Base-by-base conservation (phyloP, 2,329 filamentous ascomycete genomes). In the Aspergillus sp. region DNA sequence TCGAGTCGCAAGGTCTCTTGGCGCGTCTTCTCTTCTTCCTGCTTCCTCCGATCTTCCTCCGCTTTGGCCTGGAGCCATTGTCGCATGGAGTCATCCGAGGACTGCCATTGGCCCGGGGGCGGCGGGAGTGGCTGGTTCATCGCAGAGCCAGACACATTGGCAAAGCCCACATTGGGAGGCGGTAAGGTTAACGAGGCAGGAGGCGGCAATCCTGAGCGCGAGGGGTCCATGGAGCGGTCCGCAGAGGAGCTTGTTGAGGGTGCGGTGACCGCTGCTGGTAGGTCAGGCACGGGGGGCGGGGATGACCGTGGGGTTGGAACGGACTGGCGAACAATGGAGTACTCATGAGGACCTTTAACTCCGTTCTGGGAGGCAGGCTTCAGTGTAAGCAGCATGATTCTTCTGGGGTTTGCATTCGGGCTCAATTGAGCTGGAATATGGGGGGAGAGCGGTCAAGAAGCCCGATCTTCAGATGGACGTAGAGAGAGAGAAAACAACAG, bases 1-100 rank as follows among this genome's bases (percentile, higher is more conserved):
- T 92, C 90, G 32, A 92, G 76, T 25, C 87, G 87, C 47, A 91
- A 76, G 32, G 80, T 79, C 74, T 91, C 90, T 68, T 85, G 83
- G 32, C 78, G 76, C 7, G 82, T 84, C 69, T 84, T 89, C 75
- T 92, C 89, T 75, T 92, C 89, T 75, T 92, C 89, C 76, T 91
- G 89, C 71, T 60, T 66, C 57, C 72, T 71, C 41, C 74, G 72
- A 70, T 92, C 90, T 71, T 92, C 90, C 74, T 92, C 90, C 0
- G 86, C 81, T 74, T 88, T 91, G 56, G 89, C 87, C 57, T 84
- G 77, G 21, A 92, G 79, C 89, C 89, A 92, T 57, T 82, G 84
- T 63, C 84, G 86, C 87, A 91, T 90, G 2, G 87, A 84, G 39
- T 91, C 89, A 69, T 91, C 89, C 36, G 84, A 81, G 51, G 84